Conservation (phyloP, 1,139 yeast species). For the Yamadazyma sp. region DNA sequence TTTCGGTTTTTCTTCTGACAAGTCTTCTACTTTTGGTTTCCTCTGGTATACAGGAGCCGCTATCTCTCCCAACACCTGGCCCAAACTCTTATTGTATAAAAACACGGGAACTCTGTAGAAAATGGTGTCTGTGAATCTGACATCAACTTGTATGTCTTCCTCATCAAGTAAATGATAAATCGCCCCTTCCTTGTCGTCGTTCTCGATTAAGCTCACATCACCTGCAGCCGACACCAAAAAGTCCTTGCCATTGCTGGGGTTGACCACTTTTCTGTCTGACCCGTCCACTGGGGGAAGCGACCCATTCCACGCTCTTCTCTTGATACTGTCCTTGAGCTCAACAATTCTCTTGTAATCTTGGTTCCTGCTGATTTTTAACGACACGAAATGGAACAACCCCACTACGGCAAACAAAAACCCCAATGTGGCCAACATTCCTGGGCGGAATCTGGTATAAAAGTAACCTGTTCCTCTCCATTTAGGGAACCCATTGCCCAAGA, state of each 20-base stretch:
- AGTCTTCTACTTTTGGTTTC: slow-evolving; percentile 9
- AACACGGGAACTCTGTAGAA: slow-evolving; percentile 47
- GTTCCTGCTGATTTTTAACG: slow-evolving; percentile 54
- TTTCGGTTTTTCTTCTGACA: slow-evolving; percentile 19
- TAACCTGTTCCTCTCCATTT: slow-evolving; percentile 61
- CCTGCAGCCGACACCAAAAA: slow-evolving; percentile 72
- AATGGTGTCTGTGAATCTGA: slow-evolving; percentile 57
- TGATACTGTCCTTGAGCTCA: slow-evolving; percentile 50
- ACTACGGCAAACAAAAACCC: slow-evolving; percentile 48
- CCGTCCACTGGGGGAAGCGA: slow-evolving; percentile 52
- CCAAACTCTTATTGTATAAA: slow-evolving; percentile 48
- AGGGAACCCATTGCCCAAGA: slow-evolving; percentile 84
- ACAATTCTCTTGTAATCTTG: slow-evolving; percentile 63
- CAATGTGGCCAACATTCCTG: slow-evolving; percentile 57
- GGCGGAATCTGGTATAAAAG: slow-evolving; percentile 55
- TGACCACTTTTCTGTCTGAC: slow-evolving; percentile 38
- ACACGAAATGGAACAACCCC: slow-evolving; percentile 59
- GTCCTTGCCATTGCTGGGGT: slow-evolving; percentile 48
- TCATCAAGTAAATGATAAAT: slow-evolving; percentile 33
- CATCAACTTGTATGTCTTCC: slow-evolving; percentile 32
- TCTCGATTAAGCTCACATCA: slow-evolving; percentile 61
- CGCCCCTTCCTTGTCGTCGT: slow-evolving; percentile 41
- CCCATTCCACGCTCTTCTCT: slow-evolving; percentile 61
- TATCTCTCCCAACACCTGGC: slow-evolving; percentile 31
- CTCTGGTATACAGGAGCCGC: slow-evolving; percentile 18